These are phyloP conservation scores for Samsoniella hepiali DNA, from an alignment of 2,329 filamentous ascomycete species.

Conservation along the genomic window DNA sequence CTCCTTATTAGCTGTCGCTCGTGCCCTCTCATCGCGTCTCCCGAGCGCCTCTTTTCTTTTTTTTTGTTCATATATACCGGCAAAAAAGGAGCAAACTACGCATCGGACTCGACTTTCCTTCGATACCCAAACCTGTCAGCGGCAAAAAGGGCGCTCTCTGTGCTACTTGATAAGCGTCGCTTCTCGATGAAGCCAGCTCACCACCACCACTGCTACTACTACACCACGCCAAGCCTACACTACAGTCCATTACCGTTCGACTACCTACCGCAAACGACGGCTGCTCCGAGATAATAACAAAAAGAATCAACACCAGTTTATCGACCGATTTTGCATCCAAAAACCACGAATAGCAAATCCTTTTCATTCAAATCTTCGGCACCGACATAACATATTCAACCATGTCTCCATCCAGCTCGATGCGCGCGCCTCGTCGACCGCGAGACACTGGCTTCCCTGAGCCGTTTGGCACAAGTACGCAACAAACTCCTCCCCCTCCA, in stretches of 20 bases:
- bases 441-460: constrained; percentile 53
- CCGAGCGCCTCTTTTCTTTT: neutral
- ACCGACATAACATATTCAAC: neutral
- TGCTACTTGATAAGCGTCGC: neutral
- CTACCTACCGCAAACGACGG: neutral
- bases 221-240: neutral
- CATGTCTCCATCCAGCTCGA: neutral
- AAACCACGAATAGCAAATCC: neutral
- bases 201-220: neutral
- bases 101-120: neutral
- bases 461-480: constrained; percentile 43
- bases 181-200: neutral
- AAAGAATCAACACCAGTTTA: neutral
- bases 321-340: neutral
- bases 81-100: neutral
- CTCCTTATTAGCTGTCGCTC: neutral
- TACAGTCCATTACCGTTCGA: constrained; percentile 1
- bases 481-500: too few species aligned
- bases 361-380: neutral
- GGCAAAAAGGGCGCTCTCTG: neutral
- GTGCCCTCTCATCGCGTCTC: neutral
- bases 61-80: neutral
- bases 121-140: neutral
- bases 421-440: constrained; percentile 22
- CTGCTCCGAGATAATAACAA: neutral